phyloP scores from a whole-genome alignment of 352 stramenopile genomes.

The Phytophthora europaea region DNA sequence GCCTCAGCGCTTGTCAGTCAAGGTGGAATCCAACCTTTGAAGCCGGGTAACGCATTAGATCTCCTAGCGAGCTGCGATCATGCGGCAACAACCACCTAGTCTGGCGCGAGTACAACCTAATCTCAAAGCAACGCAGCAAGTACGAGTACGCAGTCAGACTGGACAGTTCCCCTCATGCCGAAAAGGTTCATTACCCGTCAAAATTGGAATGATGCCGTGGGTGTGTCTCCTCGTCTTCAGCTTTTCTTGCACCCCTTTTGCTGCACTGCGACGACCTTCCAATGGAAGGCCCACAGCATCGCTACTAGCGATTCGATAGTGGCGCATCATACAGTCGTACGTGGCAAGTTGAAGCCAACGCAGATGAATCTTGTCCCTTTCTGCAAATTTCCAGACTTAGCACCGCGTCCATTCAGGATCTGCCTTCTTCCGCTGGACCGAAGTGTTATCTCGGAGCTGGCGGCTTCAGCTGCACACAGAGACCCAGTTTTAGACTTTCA shows the following conservation, averaged over 20 bases:
- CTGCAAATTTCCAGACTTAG: not conserved
- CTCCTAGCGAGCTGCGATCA: not conserved
- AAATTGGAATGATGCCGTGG: no score
- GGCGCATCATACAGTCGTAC: not conserved
- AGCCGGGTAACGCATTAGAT: not conserved
- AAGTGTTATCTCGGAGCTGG: not conserved
- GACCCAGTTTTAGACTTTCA: not conserved
- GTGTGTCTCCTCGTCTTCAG: not conserved
- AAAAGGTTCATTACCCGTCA: not conserved
- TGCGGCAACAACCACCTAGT: not conserved
- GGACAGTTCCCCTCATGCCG: not conserved
- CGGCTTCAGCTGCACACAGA: not conserved
- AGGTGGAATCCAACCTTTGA: not conserved
- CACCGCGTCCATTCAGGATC: not conserved
- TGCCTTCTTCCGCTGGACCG: not conserved
- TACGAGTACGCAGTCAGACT: not conserved
- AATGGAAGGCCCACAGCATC: not conserved
- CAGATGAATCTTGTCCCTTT: not conserved
- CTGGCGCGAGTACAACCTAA: not conserved
- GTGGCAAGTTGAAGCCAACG: not conserved
- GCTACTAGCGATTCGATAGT: no score
- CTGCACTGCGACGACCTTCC: not conserved
- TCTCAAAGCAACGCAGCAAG: not conserved
- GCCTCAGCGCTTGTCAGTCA: no score
- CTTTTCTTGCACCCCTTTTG: not conserved